Evolutionary conservation across 805 yeast species (phyloP), one percentile per base, ranked within the genome.

Genomic region (Cyberlindnera maclurae): DNA sequence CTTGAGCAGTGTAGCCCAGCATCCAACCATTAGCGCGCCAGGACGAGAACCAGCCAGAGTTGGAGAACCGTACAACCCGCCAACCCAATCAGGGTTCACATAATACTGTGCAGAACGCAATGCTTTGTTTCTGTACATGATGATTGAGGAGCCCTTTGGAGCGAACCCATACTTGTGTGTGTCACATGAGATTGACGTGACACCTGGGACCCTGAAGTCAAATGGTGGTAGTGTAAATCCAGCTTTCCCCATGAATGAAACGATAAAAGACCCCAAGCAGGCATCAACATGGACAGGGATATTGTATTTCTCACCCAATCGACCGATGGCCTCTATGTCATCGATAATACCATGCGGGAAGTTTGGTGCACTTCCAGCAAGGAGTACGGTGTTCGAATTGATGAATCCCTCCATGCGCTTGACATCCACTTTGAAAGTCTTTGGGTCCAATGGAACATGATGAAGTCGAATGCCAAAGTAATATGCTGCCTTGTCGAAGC

Each of bases 121-220:
- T 41, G 73, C 70, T 0, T 71, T 51, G 44, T 71, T 63, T 34
- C 97, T 73, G 61, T 93, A 93, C 95, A 93, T 82, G 51, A 93
- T 82, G 17, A 90, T 73, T 1, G 96, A 86, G 0, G 95, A 82
- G 9, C 98, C 98, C 62, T 90, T 90, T 29, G 98, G 98, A 8
- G 97, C 97, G 69, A 90, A 93, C 1, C 97, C 98, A 56, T 90
- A 90, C 61, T 90, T 90, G 68, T 90, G 98, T n/a, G 98, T 90
- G 59, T 90, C 98, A 63, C 97, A 93, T n/a, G 96, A 85, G 41
- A 90, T 90, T 3, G 97, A 88, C 1, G 97, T 93, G n/a, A 93
- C 97, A 26, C 93, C 93, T 1, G 86, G 82, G 3, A 87, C 70
- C 47, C 90, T 67, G 64, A 90, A 90, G 58, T 93, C 97, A 62